These are phyloP conservation scores for Bathelium albidoporum DNA, from an alignment of 495 filamentous ascomycete species.

Conservation along the genomic window DNA sequence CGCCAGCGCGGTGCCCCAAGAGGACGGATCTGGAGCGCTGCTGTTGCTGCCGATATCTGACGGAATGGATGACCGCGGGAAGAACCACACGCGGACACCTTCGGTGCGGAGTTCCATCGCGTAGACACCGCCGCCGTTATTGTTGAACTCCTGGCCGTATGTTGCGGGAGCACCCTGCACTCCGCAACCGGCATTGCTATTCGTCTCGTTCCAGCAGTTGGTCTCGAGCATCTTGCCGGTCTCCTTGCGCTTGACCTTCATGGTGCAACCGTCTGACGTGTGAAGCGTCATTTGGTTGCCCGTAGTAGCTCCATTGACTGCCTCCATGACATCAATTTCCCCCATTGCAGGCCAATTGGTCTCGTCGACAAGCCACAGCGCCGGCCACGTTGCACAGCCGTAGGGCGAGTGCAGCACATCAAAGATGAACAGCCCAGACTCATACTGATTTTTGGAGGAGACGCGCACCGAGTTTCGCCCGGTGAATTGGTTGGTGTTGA, in stretches of 20 bases:
- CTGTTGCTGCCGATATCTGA: slow-evolving; percentile 20
- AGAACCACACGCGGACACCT: slow-evolving; percentile 44
- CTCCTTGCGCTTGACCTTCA: slow-evolving; percentile 35
- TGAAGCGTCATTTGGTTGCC: slow-evolving; percentile 41
- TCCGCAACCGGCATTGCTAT: slow-evolving; percentile 38
- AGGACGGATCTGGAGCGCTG: slow-evolving; percentile 35
- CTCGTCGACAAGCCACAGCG: slow-evolving; percentile 53
- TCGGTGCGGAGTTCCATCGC: slow-evolving; percentile 37
- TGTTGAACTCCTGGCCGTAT: slow-evolving; percentile 37
- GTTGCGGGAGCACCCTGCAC: slow-evolving; percentile 30
- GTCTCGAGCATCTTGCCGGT: slow-evolving; percentile 24
- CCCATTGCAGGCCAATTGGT: slow-evolving; percentile 48
- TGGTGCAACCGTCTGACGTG: slow-evolving; percentile 35
- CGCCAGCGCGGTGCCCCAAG: slow-evolving; percentile 38
- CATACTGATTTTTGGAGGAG: slow-evolving; percentile 40
- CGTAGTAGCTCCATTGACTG: slow-evolving; percentile 35
- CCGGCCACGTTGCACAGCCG: slow-evolving; percentile 47
- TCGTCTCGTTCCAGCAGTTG: slow-evolving; percentile 32
- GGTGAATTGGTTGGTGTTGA: slow-evolving; percentile 31
- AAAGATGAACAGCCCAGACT: slow-evolving; percentile 45
- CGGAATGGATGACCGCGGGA: slow-evolving; percentile 34
- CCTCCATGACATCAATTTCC: slow-evolving; percentile 43
- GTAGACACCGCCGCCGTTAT: slow-evolving; percentile 42
- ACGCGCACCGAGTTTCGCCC: slow-evolving; percentile 48
- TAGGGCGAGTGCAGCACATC: slow-evolving; percentile 42